Base-by-base conservation (phyloP, 2,329 filamentous ascomycete species). In the Aspergillus sp. region DNA sequence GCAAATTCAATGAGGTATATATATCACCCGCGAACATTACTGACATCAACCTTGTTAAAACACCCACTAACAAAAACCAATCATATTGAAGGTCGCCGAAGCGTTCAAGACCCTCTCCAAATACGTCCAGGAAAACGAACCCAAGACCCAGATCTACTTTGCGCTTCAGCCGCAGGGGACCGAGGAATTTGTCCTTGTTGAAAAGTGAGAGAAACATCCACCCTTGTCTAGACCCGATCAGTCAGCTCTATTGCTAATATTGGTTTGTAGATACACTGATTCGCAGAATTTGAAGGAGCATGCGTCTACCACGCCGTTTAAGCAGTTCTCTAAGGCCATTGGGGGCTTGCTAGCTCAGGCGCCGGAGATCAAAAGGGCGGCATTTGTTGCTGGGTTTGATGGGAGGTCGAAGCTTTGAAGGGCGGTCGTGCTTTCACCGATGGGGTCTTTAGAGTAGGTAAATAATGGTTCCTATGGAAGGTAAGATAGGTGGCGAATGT, bases 61-160 rank as follows among this genome's bases (percentile, higher is more conserved):
- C 27, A 30, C 8, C 8, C 8, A 11, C 9, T 30, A 30, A 30
- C 27, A 30, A 11, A 30, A 30, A 30, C 27, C 27, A 30, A 30
- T 30, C 2, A 30, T 11, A 30, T 20, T 5, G 17, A 17, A 48
- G 12, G 47, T 64, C 33, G 57, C 58, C 5, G 57, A 56, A 39
- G 62, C 62, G 4, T 65, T 65, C 61, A 58, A 47, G n/a, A 49
- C 50, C 17, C 46, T 65, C 47, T 58, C 60, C 5, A 51, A 62
- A 34, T 54, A 63, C 42, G 57, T 65, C 42, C 20, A 64, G 45
- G 24, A 58, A 5, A 40, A 61, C 37, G 63, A 65, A n/a, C 56
- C 53, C n/a, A 61, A 62, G 55, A 65, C 63, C 0, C 63, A 65
- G 40, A 59, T 64, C 47, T 65, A 65, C 57, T 62, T 59, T 54